Evolutionary conservation across 441 rosid genomes (phyloP), one percentile per base, ranked within the genome.

Genomic region (Populus hybrid): DNA sequence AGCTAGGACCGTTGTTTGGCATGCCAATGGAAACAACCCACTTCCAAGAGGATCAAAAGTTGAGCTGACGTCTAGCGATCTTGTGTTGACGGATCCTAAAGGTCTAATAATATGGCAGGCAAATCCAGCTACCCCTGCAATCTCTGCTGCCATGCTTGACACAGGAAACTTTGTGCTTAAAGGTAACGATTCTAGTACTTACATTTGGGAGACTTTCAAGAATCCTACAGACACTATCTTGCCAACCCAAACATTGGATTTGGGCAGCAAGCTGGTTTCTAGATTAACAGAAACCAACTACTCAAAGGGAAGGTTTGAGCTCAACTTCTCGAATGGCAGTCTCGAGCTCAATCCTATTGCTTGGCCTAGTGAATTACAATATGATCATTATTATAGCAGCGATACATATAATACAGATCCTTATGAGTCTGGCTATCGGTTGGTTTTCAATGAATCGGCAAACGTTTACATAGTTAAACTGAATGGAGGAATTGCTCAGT

Each of bases 161-260:
- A 59, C 78, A 0, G 81, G 78, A 2, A 79, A 74, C 74, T 79
- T 79, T 40, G 78, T 79, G 38, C 78, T 79, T 28, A 50, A 26
- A 59, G 78, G 69, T 74, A 5, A 20, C 1, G 59, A 38, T 10
- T 20, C 21, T 71, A n/a, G 50, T 21, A 16, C 11, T 32, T n/a
- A 74, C 20, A 20, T 74, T 21, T 74, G 81, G 81, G 71, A 79
- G 74, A 74, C 78, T 67, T 79, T 79, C 66, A 30, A 63, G 42
- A 16, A 74, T 74, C 81, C 81, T 14, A 79, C 32, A 38, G 81
- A 74, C 42, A 79, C 81, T 6, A 69, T 79, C 57, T 20, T 79
- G 75, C 81, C 67, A 12, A 61, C 67, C 12, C 83, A 81, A 75
- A 26, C 12, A 42, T 18, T 81, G 7, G 30, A 50, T 5, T 40